These are phyloP conservation scores for Amanita exitialis DNA, from an alignment of 768 basidiomycete genomes.

Conservation along the genomic window DNA sequence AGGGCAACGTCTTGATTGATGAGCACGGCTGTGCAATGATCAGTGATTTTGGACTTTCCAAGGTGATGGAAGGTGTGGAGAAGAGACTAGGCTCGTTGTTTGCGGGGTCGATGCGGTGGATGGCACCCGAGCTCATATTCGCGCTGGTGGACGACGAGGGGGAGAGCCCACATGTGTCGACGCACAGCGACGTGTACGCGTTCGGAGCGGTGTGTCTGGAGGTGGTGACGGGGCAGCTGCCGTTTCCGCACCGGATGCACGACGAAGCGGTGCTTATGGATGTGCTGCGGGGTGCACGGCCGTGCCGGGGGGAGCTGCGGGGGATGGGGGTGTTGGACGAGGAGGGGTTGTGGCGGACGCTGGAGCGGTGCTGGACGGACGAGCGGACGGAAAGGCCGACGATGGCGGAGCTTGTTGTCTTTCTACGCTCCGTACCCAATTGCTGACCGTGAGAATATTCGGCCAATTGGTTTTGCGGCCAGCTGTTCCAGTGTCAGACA, in stretches of 20 bases:
- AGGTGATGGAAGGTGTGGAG: constrained; percentile 43
- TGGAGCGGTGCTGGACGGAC: constrained; percentile 37
- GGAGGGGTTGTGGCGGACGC: constrained; percentile 30
- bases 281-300: constrained; percentile 40
- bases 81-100: constrained; percentile 30
- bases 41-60: constrained; percentile 54
- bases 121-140: constrained; percentile 49
- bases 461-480: neutral
- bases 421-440: constrained; percentile 9
- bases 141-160: constrained; percentile 40
- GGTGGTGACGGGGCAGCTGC: constrained; percentile 41
- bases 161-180: constrained; percentile 33
- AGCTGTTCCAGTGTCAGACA: neutral
- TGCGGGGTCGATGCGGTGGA: constrained; percentile 41
- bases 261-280: constrained; percentile 48
- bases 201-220: constrained; percentile 44
- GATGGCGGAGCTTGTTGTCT: constrained; percentile 28
- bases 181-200: constrained; percentile 48
- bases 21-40: constrained; percentile 42
- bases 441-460: neutral
- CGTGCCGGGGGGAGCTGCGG: constrained; percentile 23
- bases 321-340: constrained; percentile 20
- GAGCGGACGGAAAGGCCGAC: constrained; percentile 27
- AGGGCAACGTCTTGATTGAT: constrained; percentile 52
- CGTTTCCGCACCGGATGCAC: constrained; percentile 42